Evolutionary conservation across 306 rosid species (phyloP).

Genomic region (Canavalia ensiformis): DNA sequence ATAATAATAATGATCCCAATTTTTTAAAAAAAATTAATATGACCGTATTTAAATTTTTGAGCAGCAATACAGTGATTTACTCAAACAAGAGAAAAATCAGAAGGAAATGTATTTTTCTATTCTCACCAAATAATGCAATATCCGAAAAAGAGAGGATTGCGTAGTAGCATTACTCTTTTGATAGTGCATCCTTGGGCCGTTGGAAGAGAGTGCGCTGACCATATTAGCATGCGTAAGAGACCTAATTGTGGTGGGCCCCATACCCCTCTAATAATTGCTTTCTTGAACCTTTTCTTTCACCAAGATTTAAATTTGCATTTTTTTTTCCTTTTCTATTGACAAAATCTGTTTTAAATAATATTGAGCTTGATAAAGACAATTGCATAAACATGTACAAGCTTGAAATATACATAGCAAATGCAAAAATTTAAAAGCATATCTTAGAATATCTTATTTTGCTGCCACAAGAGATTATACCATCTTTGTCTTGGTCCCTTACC

Average conservation of each 20-base stretch:
- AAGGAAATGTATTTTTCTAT: neutral
- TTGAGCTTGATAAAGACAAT: slow-evolving; percentile 28
- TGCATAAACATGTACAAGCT: slow-evolving; percentile 39
- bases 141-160: neutral
- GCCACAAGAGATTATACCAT: neutral
- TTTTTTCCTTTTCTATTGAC: neutral
- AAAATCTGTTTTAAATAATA: slow-evolving; percentile 34
- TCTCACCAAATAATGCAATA: neutral
- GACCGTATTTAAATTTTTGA: no score
- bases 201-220: slow-evolving; percentile 59
- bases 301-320: neutral
- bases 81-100: neutral
- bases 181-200: slow-evolving; percentile 23
- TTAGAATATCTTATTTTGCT: slow-evolving; percentile 32
- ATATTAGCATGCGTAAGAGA: slow-evolving; percentile 53
- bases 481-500: slow-evolving; percentile 3
- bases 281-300: slow-evolving; percentile 46
- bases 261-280: slow-evolving; percentile 61
- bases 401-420: slow-evolving; percentile 42
- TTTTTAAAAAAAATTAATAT: no score
- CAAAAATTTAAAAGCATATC: slow-evolving; percentile 26
- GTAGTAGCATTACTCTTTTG: neutral
- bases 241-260: slow-evolving; percentile 63
- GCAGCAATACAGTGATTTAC: no score
- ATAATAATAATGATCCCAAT: no score